These are phyloP conservation scores for Cladorrhinum samala DNA, from an alignment of 495 filamentous ascomycete genomes.

Conservation along the genomic window DNA sequence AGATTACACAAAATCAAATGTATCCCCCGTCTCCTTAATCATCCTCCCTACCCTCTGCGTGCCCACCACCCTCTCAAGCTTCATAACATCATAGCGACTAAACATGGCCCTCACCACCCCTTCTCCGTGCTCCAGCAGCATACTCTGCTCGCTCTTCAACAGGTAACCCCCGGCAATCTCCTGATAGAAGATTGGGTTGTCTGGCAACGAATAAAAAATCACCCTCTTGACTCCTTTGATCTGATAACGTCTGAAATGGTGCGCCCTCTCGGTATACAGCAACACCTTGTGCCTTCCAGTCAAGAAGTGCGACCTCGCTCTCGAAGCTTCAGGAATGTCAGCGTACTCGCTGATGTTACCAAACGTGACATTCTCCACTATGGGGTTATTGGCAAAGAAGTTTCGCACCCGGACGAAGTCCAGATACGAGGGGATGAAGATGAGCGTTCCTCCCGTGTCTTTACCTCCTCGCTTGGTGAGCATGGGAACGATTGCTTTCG, in stretches of 20 bases:
- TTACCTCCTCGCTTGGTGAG: conserved; percentile 53
- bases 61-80: conserved; percentile 84
- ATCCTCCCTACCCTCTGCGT: conserved; percentile 68
- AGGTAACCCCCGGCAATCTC: conserved; percentile 75
- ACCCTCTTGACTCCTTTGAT: conserved; percentile 73
- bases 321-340: conserved; percentile 62
- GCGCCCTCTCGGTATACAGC: conserved; percentile 86
- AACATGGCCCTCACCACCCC: conserved; percentile 67
- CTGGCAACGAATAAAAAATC: conserved; percentile 80
- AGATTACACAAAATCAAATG: conserved; percentile 67
- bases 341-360: conserved; percentile 87
- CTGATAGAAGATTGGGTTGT: conserved; percentile 82
- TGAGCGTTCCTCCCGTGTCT: conserved; percentile 54
- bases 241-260: conserved; percentile 84
- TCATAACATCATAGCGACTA: conserved; percentile 81
- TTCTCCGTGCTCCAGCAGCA: conserved; percentile 41
- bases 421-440: conserved; percentile 88
- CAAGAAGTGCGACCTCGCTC: conserved; percentile 82
- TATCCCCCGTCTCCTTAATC: conserved; percentile 74
- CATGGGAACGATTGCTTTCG: conserved; percentile 65
- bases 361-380: conserved; percentile 66
- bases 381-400: conserved; percentile 69
- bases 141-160: conserved; percentile 48
- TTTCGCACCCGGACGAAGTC: conserved; percentile 93
- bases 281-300: conserved; percentile 74